Evolutionary conservation across 2,329 filamentous ascomycete species (phyloP).

Genomic region (Dendryphion nanum): DNA sequence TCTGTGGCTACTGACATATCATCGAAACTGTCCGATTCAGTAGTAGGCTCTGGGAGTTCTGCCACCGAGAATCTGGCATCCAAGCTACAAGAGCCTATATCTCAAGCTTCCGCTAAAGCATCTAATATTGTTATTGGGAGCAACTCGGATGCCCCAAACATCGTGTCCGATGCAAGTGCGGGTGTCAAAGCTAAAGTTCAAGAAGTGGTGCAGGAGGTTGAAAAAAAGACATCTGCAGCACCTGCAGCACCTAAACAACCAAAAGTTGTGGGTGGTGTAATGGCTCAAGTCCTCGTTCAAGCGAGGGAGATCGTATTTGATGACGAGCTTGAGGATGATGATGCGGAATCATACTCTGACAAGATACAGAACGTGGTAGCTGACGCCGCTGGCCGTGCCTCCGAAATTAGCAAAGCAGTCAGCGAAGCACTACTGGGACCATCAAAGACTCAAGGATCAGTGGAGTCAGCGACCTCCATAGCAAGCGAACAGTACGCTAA

Average conservation of each 20-base stretch:
- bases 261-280: constrained; percentile 56
- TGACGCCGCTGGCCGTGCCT: constrained; percentile 53
- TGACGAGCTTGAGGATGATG: constrained; percentile 50
- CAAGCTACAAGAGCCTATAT: constrained; percentile 35
- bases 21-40: constrained; percentile 17
- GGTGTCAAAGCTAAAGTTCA: constrained; percentile 18
- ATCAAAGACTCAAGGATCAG: constrained; percentile 46
- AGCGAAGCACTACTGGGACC: constrained; percentile 54
- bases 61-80: constrained; percentile 21
- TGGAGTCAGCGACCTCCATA: constrained; percentile 53
- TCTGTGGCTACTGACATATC: constrained; percentile 33
- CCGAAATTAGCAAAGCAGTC: constrained; percentile 55
- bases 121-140: constrained; percentile 23
- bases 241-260: constrained; percentile 32
- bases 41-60: constrained; percentile 7
- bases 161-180: constrained; percentile 15
- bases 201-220: constrained; percentile 17
- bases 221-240: constrained; percentile 21
- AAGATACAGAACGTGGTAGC: constrained; percentile 53
- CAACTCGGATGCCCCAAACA: constrained; percentile 11
- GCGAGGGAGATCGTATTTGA: constrained; percentile 49
- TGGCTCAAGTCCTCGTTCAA: constrained; percentile 51
- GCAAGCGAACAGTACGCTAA: constrained; percentile 58
- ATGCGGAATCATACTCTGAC: constrained; percentile 49
- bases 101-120: constrained; percentile 31